Conservation (phyloP, 164 flowering plant species). For the Aristolochia fimbriata region DNA sequence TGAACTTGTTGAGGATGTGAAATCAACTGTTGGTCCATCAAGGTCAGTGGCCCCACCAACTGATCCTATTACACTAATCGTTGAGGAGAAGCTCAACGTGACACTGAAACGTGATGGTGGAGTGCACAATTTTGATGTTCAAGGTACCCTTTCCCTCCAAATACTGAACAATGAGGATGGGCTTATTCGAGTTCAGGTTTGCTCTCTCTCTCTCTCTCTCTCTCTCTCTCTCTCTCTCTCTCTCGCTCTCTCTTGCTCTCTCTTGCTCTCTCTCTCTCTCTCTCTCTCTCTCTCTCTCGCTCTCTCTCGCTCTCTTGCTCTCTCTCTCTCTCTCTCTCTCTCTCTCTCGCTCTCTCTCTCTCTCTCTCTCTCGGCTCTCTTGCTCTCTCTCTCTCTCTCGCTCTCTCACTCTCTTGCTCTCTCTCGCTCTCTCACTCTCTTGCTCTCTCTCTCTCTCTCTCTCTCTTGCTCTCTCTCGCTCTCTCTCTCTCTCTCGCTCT, state of each 20-base stretch:
- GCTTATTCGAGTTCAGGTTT: constrained; percentile 88
- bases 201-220: constrained; percentile 6
- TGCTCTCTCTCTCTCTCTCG: constrained; percentile 6
- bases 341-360: too few species aligned
- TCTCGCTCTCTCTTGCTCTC: constrained; percentile 1
- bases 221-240: constrained; percentile 7
- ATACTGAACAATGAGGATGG: constrained; percentile 84
- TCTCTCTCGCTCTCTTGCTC: too few species aligned
- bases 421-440: constrained; percentile 2
- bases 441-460: constrained; percentile 6
- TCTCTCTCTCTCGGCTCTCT: too few species aligned
- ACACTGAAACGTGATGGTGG: constrained; percentile 86
- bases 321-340: constrained; percentile 4
- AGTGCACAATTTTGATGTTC: constrained; percentile 82
- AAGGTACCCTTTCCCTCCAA: constrained; percentile 83
- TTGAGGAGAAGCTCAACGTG: constrained; percentile 83
- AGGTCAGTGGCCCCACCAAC: constrained; percentile 52
- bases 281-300: too few species aligned
- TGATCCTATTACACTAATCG: constrained; percentile 75
- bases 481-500: constrained; percentile 5
- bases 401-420: constrained; percentile 7
- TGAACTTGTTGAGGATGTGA: constrained; percentile 80
- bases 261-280: constrained; percentile 7
- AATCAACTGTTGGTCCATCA: constrained; percentile 44
- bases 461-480: too few species aligned